Conservation (phyloP, 2,329 filamentous ascomycete species). For the Bipolaris sorokiniana region DNA sequence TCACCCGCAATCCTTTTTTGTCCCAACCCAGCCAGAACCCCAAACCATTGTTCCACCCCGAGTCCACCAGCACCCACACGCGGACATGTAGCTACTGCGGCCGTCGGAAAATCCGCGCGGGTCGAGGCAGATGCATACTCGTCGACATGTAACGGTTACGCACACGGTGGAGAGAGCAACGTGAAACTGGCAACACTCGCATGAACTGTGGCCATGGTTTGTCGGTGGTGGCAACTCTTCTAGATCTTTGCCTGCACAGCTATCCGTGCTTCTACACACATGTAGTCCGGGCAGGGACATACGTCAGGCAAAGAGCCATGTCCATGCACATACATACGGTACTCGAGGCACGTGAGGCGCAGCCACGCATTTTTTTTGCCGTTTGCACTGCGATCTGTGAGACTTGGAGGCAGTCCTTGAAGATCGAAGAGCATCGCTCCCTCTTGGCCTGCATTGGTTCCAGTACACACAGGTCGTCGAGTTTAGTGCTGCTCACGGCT, state of each 20-base stretch:
- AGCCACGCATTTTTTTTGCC: neutral
- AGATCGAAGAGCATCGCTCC: constrained; percentile 3
- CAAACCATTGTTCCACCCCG: neutral
- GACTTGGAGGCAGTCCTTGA: neutral
- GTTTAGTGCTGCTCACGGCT: constrained; percentile 10
- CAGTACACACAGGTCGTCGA: neutral
- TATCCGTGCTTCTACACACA: neutral
- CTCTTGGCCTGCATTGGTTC: constrained; percentile 2
- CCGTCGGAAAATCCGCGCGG: constrained; percentile 8
- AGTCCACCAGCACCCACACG: neutral
- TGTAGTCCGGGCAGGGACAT: neutral
- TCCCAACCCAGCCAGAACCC: neutral
- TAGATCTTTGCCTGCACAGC: constrained; percentile 5
- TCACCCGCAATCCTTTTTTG: neutral
- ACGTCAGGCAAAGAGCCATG: neutral
- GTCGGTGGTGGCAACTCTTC: constrained; percentile 5
- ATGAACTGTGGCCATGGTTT: constrained; percentile 2
- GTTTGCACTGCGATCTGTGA: constrained; percentile 3
- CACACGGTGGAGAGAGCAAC: constrained; percentile 9
- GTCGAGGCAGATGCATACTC: neutral
- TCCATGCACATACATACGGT: neutral
- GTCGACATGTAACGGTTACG: constrained; percentile 13
- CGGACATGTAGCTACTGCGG: neutral
- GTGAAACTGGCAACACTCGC: constrained; percentile 1
- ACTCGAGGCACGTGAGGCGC: neutral